Evolutionary conservation across 2,329 filamentous ascomycete species (phyloP).

Genomic region (Tricladium varicosporioides): DNA sequence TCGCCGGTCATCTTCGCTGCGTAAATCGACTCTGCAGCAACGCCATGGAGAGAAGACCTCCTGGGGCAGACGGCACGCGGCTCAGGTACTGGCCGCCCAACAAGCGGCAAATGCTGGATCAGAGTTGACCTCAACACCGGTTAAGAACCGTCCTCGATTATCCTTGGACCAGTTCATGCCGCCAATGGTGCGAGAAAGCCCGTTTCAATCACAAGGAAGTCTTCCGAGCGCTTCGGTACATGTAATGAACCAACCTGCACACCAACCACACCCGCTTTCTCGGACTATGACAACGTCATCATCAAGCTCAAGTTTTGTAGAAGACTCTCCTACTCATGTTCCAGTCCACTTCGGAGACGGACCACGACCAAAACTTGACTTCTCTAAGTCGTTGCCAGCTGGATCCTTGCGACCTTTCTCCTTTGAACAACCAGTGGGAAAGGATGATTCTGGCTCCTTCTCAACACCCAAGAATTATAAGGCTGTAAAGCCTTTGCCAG

Average conservation of each 20-base stretch:
- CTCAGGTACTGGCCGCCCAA: conserved; percentile 39
- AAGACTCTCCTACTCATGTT: conserved; percentile 68
- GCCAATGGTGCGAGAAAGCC: conserved; percentile 60
- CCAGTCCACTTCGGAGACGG: conserved; percentile 53
- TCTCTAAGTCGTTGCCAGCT: conserved; percentile 74
- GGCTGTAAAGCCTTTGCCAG: conserved; percentile 70
- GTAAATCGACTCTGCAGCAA: conserved; percentile 86
- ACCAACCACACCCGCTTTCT: conserved; percentile 78
- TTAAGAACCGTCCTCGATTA: conserved; percentile 65
- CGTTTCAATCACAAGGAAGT: conserved; percentile 56
- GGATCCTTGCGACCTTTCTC: conserved; percentile 54
- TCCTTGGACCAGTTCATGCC: conserved; percentile 78
- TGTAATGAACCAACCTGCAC: conserved; percentile 41
- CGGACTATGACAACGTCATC: conserved; percentile 84
- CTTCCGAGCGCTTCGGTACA: conserved; percentile 54
- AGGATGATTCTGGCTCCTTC: conserved; percentile 50
- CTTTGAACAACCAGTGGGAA: conserved; percentile 39
- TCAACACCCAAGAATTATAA: conserved; percentile 78
- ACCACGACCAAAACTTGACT: conserved; percentile 52
- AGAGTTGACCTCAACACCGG: conserved; percentile 56
- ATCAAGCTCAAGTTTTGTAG: conserved; percentile 72
- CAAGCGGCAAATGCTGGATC: conserved; percentile 22
- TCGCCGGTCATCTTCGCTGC: conserved; percentile 71
- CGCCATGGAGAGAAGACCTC: conserved; percentile 68
- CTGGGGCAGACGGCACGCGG: conserved; percentile 58